Base-by-base conservation (phyloP, 2,329 filamentous ascomycete genomes). In the Penicillium rolfsii region DNA sequence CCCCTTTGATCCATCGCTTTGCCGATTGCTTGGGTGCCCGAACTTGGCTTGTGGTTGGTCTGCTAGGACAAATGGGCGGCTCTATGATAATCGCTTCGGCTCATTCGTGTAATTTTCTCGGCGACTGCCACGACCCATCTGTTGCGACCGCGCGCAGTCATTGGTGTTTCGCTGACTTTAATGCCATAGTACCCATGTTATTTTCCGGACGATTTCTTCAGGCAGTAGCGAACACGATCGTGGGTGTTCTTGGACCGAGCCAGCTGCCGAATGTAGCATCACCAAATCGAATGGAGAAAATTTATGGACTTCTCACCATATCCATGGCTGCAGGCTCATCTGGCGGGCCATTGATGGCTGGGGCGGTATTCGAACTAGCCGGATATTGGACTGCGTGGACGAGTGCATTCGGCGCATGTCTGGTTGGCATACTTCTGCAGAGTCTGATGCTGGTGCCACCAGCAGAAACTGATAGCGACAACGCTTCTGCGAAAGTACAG, bases 331-430 rank as follows among this genome's bases (percentile, higher is more conserved):
- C 66, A 11, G 74, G 74, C 4, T 66, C 69, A 2, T 67, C 70
- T 1, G 64, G 59, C 4, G 73, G 72, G 1, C 74, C 74, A 1
- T 65, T 71, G 30, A 52, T 71, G 0, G 67, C 70, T 7, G 74
- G 73, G 0, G 55, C 69, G 11, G 40, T 76, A 1, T 69, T 75
- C 16, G 64, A 72, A 26, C 8, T 70, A 4, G 61, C 62, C 1
- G 72, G 72, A 5, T 75, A 76, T 33, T 72, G 69, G 68, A 40
- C 62, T 7, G 71, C 72, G 4, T 76, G 73, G 73, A 63, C 61
- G 0, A 69, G 68, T 28, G 70, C 72, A 0, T 64, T 75, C 19
- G 58, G 58, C 0, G 59, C 75, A 6, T 59, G 75, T 3, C 16
- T 67, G 4, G 36, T 73, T 11, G 72, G 75, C 56, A 70, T 75